Percentiles rank a stretch among this genome's conserved stretches.
Conservation (phyloP, 164 flowering plant species). For the Dillenia suffruticosa region DNA sequence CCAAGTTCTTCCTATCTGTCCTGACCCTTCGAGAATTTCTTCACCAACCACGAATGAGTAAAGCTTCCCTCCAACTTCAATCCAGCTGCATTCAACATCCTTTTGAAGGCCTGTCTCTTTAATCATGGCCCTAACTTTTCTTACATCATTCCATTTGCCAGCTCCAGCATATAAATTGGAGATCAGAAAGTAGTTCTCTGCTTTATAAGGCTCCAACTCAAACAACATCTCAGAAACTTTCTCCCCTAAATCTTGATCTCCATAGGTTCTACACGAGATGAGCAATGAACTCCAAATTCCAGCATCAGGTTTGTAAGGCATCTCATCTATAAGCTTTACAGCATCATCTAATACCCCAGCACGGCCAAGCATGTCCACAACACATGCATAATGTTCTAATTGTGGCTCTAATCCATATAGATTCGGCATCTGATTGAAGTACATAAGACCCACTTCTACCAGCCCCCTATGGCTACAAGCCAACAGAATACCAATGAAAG, state of each 20-base stretch:
- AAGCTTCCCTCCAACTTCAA: constrained; percentile 50
- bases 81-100: constrained; percentile 65
- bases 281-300: constrained; percentile 64
- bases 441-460: constrained; percentile 35
- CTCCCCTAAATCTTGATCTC: constrained; percentile 37
- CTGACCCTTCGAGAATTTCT: constrained; percentile 16
- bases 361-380: constrained; percentile 65
- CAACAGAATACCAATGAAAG: constrained; percentile 45
- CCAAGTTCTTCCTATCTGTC: constrained; percentile 35
- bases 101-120: constrained; percentile 48
- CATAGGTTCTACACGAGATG: constrained; percentile 49
- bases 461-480: constrained; percentile 61
- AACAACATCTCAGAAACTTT: constrained; percentile 38
- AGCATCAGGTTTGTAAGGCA: constrained; percentile 57
- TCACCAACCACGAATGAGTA: constrained; percentile 47
- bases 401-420: constrained; percentile 35
- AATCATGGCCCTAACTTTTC: constrained; percentile 49
- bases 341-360: constrained; percentile 55
- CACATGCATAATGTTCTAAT: constrained; percentile 62
- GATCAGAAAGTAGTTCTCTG: constrained; percentile 34
- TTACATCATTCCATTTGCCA: constrained; percentile 63
- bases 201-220: constrained; percentile 43
- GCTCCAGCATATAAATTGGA: constrained; percentile 60
- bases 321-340: constrained; percentile 31
- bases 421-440: constrained; percentile 22